phyloP scores from a whole-genome alignment of 2,329 filamentous ascomycete species.

The Phaeosphaeriaceae sp. region DNA sequence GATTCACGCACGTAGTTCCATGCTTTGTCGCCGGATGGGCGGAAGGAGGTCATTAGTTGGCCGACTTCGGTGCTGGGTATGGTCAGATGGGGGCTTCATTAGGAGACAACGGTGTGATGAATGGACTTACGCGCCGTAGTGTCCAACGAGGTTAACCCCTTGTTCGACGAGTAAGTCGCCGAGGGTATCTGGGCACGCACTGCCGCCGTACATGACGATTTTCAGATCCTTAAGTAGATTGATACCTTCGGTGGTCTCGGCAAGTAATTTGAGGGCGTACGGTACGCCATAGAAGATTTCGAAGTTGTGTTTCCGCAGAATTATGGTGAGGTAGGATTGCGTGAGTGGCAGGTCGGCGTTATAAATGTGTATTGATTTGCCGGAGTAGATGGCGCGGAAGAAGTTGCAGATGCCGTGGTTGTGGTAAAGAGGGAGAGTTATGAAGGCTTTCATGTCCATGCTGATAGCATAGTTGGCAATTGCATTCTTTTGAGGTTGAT shows the following conservation, averaged over 20 bases:
- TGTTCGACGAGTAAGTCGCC: slow-evolving; percentile 61
- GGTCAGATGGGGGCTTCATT: slow-evolving; percentile 1
- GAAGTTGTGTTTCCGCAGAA: slow-evolving; percentile 40
- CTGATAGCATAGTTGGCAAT: slow-evolving; percentile 29
- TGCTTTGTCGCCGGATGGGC: slow-evolving; percentile 60
- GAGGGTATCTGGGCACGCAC: slow-evolving; percentile 65
- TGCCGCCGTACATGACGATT: slow-evolving; percentile 66
- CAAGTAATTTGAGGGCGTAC: slow-evolving; percentile 69
- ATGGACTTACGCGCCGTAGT: slow-evolving; percentile 63
- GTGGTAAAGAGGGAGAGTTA: slow-evolving; percentile 32
- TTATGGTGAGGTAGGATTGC: slow-evolving; percentile 21
- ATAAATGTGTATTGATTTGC: slow-evolving; percentile 34
- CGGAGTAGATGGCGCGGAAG: slow-evolving; percentile 32
- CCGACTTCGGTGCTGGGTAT: slow-evolving; percentile 65
- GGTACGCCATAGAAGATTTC: slow-evolving; percentile 71
- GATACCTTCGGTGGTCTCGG: slow-evolving; percentile 66
- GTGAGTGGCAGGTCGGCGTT: slow-evolving; percentile 35
- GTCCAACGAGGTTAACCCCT: slow-evolving; percentile 64
- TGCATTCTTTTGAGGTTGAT: slow-evolving; percentile 58
- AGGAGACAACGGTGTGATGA: neutral
- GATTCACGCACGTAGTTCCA: slow-evolving; percentile 67
- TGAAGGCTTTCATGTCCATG: slow-evolving; percentile 32
- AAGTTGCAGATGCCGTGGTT: slow-evolving; percentile 39
- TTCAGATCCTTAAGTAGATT: slow-evolving; percentile 57
- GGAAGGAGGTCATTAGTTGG: slow-evolving; percentile 69